Evolutionary conservation across 768 basidiomycete genomes (phyloP), one percentile per base, ranked within the genome.

Genomic region (Tylopilus intermedius): DNA sequence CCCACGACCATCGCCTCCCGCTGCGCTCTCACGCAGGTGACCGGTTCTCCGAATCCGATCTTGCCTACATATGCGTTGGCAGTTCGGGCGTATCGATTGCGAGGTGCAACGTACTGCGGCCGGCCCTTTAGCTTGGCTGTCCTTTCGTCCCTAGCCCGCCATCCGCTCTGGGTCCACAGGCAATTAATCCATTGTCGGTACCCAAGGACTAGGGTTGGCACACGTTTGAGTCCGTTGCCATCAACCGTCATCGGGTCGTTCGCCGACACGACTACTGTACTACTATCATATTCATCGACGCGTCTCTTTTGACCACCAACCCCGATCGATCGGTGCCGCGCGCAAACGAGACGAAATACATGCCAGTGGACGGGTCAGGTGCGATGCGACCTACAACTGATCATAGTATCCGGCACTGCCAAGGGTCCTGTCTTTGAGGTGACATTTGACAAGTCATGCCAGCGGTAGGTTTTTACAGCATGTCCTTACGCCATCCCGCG

Each of bases 241-340:
- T 24, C 24, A 35, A 33, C 38, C 41, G 45, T 40, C 59, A 37
- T 30, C 9, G 30, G 7, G 24, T 24, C 24, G 24, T 24, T 24
- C 5, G 24, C 24, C 5, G 24, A 24, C 24, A 24, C 24, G 24
- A 24, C 24, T 5, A 24, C 5, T 24, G 2, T 24, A 24, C 24
- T 5, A 24, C 5, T 24, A 24, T 24, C 24, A 24, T 24, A 24
- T 24, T 5, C 24, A 24, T 24, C 24, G 24, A 24, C 24, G 24
- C 24, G 39, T 55, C 41, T 39, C 47, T 32, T 44, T 47, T 18
- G 18, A 18, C 18, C 45, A 32, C 33, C 45, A 38, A 47, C 14
- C 30, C 40, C 21, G 49, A 54, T 62, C 38, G 9, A 50, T 61
- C 51, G 55, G 51, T 37, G 18, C 55, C 49, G 47, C 51, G 24